Percentiles rank a stretch among this genome's conserved stretches.
Evolutionary conservation across 208 protist species (phyloP).

Genomic region (Polymyxa betae): DNA sequence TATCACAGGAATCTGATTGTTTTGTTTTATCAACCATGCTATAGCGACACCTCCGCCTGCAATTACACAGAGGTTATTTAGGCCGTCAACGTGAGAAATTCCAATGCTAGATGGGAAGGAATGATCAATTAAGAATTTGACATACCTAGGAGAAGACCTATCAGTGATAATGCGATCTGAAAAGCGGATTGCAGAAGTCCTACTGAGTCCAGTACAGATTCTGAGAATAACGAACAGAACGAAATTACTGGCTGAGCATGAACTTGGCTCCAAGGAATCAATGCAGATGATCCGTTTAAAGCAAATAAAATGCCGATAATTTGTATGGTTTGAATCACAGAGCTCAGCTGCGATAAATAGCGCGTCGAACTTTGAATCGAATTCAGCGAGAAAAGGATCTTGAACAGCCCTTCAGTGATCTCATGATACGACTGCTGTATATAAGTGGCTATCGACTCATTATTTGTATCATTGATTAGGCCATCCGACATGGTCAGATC

Average conservation of each 20-base stretch:
- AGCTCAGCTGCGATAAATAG: neutral
- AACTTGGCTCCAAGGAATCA: constrained; percentile 21
- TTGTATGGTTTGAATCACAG: constrained; percentile 4
- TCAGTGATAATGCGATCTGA: neutral
- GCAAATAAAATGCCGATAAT: constrained; percentile 25
- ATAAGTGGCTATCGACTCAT: neutral
- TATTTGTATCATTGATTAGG: neutral
- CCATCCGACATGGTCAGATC: no score
- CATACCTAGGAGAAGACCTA: neutral
- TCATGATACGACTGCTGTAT: neutral
- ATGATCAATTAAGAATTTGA: no score
- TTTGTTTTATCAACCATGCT: neutral
- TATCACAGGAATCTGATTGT: neutral
- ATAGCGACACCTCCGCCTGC: neutral
- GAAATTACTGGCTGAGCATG: neutral
- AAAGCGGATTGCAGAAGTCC: neutral
- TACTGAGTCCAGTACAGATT: neutral
- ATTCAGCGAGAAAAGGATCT: neutral
- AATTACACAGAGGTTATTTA: neutral
- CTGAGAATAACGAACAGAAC: neutral
- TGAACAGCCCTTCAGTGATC: neutral
- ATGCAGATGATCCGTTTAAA: neutral
- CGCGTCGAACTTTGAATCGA: neutral
- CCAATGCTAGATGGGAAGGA: no score
- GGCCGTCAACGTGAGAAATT: neutral